Conservation (phyloP, 768 basidiomycete genomes). For the Suillus ampliporus region DNA sequence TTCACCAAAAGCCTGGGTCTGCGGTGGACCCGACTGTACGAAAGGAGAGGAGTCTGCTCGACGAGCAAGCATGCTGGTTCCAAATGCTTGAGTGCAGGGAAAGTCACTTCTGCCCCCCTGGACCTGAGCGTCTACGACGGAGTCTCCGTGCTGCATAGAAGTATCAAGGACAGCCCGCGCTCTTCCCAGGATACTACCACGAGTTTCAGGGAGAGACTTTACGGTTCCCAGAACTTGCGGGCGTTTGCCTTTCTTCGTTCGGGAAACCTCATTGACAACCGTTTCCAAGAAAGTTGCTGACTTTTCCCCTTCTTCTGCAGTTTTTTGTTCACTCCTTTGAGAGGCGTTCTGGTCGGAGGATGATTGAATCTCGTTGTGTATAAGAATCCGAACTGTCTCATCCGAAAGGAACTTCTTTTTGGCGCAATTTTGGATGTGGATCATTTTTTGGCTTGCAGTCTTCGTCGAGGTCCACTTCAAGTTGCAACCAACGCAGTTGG, state of each 20-base stretch:
- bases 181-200: conserved; percentile 45
- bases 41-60: conserved; percentile 1
- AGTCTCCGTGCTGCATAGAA: background rate
- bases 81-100: conserved; percentile 40
- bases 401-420: conserved; percentile 59
- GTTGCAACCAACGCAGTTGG: conserved; percentile 69
- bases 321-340: conserved; percentile 31
- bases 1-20: conserved; percentile 47
- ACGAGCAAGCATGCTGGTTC: conserved; percentile 34
- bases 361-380: conserved; percentile 53
- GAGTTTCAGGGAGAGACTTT: conserved; percentile 51
- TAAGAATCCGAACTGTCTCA: conserved; percentile 58
- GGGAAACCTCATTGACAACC: conserved; percentile 50
- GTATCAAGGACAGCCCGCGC: conserved; percentile 42
- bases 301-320: conserved; percentile 26
- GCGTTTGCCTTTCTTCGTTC: conserved; percentile 52
- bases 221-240: conserved; percentile 48
- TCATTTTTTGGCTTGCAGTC: conserved; percentile 61
- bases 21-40: conserved; percentile 18
- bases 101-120: conserved; percentile 8
- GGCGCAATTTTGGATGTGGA: conserved; percentile 72
- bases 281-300: conserved; percentile 58
- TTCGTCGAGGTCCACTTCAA: conserved; percentile 75
- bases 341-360: conserved; percentile 14
- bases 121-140: conserved; percentile 13